phyloP scores from a whole-genome alignment of 495 filamentous ascomycete species.

The Neurospora sp. region DNA sequence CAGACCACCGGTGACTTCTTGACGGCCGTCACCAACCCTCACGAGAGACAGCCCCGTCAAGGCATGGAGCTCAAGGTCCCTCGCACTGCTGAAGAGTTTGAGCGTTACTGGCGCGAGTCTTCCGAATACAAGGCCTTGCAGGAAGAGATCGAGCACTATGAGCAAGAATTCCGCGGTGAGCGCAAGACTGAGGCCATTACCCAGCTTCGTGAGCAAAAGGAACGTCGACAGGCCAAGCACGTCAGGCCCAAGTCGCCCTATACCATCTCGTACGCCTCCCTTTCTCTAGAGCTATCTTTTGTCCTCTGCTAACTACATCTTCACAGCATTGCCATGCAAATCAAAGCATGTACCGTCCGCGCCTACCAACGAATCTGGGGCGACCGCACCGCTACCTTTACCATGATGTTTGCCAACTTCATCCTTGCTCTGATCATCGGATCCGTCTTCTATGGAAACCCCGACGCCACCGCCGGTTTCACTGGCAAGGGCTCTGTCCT shows the following conservation, averaged over 20 bases:
- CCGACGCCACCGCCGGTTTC: constrained; percentile 30
- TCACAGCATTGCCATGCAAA: constrained; percentile 41
- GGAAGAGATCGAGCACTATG: constrained; percentile 51
- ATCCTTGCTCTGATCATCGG: constrained; percentile 36
- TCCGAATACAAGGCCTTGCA: constrained; percentile 45
- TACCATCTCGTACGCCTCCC: constrained; percentile 25
- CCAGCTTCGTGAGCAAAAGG: constrained; percentile 16
- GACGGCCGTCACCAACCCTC: constrained; percentile 63
- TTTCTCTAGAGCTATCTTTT: not conserved
- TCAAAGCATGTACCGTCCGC: constrained; percentile 41
- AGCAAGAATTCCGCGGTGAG: constrained; percentile 42
- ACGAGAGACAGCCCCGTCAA: constrained; percentile 53
- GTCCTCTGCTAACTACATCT: not conserved
- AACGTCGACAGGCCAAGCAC: constrained; percentile 25
- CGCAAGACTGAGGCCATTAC: constrained; percentile 13
- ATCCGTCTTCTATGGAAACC: constrained; percentile 38
- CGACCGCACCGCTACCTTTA: constrained; percentile 20
- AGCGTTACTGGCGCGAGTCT: constrained; percentile 28
- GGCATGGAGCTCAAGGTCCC: constrained; percentile 54
- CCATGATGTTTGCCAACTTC: constrained; percentile 23
- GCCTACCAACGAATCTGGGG: constrained; percentile 37
- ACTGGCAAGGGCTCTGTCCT: constrained; percentile 47
- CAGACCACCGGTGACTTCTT: constrained; percentile 70
- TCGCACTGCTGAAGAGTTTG: constrained; percentile 55
- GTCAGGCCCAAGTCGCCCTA: constrained; percentile 42